Base-by-base conservation (phyloP, 1,139 yeast genomes). In the Candida labiduridarum region DNA sequence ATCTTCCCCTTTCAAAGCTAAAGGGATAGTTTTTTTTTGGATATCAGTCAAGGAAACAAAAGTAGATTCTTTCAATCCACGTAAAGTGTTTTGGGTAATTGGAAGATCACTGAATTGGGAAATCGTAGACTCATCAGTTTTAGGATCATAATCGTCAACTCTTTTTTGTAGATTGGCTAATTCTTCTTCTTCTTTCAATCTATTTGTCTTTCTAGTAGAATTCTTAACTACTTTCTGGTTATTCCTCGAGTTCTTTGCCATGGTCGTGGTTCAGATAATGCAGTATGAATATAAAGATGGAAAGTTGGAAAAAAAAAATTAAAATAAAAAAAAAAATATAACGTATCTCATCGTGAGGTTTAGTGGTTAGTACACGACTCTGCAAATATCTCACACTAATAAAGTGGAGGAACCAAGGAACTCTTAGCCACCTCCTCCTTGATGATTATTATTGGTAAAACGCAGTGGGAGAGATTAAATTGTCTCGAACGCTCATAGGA, bases 1-100 rank as follows among this genome's bases (percentile, higher is more conserved):
- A 69, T 95, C 99, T 45, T 83, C 78, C 0, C 96, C 95, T 59
- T 88, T 84, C 54, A 94, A 73, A 0, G 96, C 85, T 15, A 80
- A 71, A 0, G 96, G 89, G 34, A 94, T 89, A 4, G 97, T 79
- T 48, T 83, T 84, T 57, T 79, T 82, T 63, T 94, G 99, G 51
- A 94, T 89, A 50, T 89, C 97, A 0, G 99, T 94, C 71, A 91
- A 68, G 19, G 84, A 79, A 3, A 87, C 76, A 66, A 86, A 94
- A 54, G 85, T 80, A 18, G 89, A 78, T 49, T 85, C 89, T 52
- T 81, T 83, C 41, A 94, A 71, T 2, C 99, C 99, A 56, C 78
- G 77, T 16, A 84, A 60, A 5, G 96, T 87, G 4, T 75, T 74
- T 18, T 73, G 66, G 5, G 95, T 82, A 27, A 94, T 68, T 5